Conservation (phyloP, 2,329 filamentous ascomycete genomes). For the Fusarium sp. region DNA sequence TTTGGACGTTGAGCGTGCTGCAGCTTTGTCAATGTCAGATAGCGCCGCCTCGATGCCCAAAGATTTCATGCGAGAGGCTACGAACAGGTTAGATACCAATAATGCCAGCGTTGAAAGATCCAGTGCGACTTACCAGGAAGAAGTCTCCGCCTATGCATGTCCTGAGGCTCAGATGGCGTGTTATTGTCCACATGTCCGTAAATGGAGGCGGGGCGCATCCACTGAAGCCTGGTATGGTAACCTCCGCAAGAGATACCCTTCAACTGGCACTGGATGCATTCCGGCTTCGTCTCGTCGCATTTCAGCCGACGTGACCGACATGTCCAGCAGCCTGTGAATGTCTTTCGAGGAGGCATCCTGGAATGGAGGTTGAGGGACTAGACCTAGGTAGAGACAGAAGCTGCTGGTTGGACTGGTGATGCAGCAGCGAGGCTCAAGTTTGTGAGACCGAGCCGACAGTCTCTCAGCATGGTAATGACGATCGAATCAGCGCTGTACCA, state of each 20-base stretch:
- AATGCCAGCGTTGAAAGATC: neutral
- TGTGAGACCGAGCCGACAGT: neutral
- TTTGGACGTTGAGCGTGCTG: neutral
- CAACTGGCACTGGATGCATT: neutral
- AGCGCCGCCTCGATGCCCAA: neutral
- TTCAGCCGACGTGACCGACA: neutral
- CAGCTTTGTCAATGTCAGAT: neutral
- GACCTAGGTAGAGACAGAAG: neutral
- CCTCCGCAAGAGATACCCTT: neutral
- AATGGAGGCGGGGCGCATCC: neutral
- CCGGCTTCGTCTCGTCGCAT: neutral
- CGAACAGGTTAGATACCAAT: neutral
- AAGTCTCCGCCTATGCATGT: neutral
- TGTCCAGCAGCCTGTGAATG: neutral
- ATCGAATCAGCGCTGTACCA: neutral
- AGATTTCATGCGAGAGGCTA: neutral
- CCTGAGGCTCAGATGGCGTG: neutral
- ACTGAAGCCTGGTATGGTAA: neutral
- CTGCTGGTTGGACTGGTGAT: neutral
- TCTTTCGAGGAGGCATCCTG: neutral
- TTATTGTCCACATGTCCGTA: neutral
- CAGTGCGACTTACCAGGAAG: neutral
- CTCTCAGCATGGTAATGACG: neutral
- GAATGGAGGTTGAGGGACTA: neutral
- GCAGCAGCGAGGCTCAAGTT: neutral